Percentiles rank a stretch among this genome's conserved stretches.
These are phyloP conservation scores for Chrysopogon serrulatus DNA, from an alignment of 176 grass and related monocot species.

Conservation along the genomic window DNA sequence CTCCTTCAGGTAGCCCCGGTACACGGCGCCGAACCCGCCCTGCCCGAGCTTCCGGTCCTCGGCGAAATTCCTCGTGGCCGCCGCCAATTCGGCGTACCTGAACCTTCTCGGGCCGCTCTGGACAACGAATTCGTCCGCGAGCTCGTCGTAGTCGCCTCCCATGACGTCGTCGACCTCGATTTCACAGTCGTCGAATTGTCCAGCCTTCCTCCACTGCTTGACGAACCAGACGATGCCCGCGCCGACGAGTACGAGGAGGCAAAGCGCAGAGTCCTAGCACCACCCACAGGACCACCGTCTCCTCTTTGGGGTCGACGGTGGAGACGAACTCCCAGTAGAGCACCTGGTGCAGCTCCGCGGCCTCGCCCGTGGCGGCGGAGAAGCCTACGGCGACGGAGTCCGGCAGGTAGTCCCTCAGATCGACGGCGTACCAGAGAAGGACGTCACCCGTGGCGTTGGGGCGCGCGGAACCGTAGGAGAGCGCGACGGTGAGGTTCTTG, in stretches of 20 bases:
- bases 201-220: slow-evolving; percentile 40
- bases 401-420: slow-evolving; percentile 52
- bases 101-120: slow-evolving; percentile 53
- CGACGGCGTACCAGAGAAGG: slow-evolving; percentile 41
- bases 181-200: slow-evolving; percentile 15
- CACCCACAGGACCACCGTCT: slow-evolving; percentile 33
- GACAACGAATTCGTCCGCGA: slow-evolving; percentile 52
- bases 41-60: slow-evolving; percentile 76
- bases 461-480: slow-evolving; percentile 49
- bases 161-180: slow-evolving; percentile 26
- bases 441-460: slow-evolving; percentile 14
- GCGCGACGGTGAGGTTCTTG: slow-evolving; percentile 60
- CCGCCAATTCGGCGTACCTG: slow-evolving; percentile 48
- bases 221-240: slow-evolving; percentile 50
- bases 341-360: slow-evolving; percentile 65
- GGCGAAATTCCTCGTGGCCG: slow-evolving; percentile 60
- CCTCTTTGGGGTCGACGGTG: slow-evolving; percentile 38
- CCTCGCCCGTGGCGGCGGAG: slow-evolving; percentile 64
- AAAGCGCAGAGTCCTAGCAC: slow-evolving; percentile 22
- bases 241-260: slow-evolving; percentile 28
- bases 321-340: slow-evolving; percentile 79
- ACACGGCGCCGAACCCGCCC: slow-evolving; percentile 76
- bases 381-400: slow-evolving; percentile 61
- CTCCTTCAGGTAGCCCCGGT: slow-evolving; percentile 55
- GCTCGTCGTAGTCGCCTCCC: slow-evolving; percentile 42